phyloP scores from a whole-genome alignment of 805 yeast genomes.

The Ogataea angusta region DNA sequence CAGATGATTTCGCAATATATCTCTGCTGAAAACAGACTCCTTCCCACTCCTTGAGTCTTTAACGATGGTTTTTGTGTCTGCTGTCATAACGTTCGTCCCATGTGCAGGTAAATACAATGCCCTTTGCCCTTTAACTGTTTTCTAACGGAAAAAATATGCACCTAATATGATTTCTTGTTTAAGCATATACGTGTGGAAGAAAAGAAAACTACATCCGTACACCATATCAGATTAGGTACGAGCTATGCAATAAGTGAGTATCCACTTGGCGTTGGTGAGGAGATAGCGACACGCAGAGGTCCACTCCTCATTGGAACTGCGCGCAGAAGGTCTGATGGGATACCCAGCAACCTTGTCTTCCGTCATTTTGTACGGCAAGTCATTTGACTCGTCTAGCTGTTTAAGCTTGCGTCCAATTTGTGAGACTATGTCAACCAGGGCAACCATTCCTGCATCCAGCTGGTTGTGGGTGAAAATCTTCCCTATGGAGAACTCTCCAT shows the following conservation, averaged over 20 bases:
- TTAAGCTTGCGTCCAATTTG: slow-evolving; percentile 47
- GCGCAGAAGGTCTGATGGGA: slow-evolving; percentile 65
- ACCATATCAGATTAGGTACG: slow-evolving; percentile 7
- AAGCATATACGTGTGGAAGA: slow-evolving; percentile 1
- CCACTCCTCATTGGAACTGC: slow-evolving; percentile 74
- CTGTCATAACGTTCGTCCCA: slow-evolving; percentile 10
- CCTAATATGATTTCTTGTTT: slow-evolving; percentile 8
- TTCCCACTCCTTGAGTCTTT: not conserved
- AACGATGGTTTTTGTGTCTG: slow-evolving; percentile 8
- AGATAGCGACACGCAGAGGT: slow-evolving; percentile 83
- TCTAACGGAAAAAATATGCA: slow-evolving; percentile 3
- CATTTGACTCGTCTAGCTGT: slow-evolving; percentile 50
- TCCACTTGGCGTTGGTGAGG: slow-evolving; percentile 79
- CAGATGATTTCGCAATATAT: slow-evolving; percentile 11
- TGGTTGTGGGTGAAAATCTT: slow-evolving; percentile 69
- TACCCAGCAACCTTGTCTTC: slow-evolving; percentile 74
- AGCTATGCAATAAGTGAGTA: slow-evolving; percentile 66
- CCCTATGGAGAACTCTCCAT: slow-evolving; percentile 72
- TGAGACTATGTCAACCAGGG: slow-evolving; percentile 59
- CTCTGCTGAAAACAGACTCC: slow-evolving; percentile 12
- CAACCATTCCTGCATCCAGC: slow-evolving; percentile 78
- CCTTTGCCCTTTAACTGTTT: not conserved
- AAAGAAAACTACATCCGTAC: slow-evolving; percentile 2
- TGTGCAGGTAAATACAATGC: not conserved
- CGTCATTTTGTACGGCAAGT: slow-evolving; percentile 70